Evolutionary conservation across 345 rosid species (phyloP).

Genomic region (Anastatica hierochuntica): DNA sequence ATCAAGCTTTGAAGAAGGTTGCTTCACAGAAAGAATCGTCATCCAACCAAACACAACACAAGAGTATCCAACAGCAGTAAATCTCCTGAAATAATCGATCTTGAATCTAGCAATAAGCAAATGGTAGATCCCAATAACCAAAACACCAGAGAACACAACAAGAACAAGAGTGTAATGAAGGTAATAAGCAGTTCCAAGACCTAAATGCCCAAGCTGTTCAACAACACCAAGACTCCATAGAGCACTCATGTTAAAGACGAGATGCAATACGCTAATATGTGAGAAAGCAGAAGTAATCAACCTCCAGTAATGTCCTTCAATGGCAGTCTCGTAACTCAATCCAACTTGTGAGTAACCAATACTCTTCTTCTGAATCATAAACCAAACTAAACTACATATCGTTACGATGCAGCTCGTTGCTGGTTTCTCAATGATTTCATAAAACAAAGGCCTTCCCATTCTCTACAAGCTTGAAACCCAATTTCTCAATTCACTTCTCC

Average conservation of each 20-base stretch:
- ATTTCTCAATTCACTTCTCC: neutral
- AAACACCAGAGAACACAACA: slow-evolving; percentile 58
- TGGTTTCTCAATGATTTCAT: slow-evolving; percentile 75
- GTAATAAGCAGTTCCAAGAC: slow-evolving; percentile 75
- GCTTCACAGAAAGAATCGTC: slow-evolving; percentile 91
- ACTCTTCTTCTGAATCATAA: slow-evolving; percentile 79
- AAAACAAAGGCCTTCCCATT: slow-evolving; percentile 84
- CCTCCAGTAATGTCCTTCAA: slow-evolving; percentile 90
- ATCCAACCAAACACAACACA: slow-evolving; percentile 99
- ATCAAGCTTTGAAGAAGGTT: slow-evolving; percentile 84
- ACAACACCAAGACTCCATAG: slow-evolving; percentile 95
- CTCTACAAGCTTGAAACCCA: neutral
- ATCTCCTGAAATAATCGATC: slow-evolving; percentile 77
- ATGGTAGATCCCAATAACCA: slow-evolving; percentile 75
- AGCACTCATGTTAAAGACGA: slow-evolving; percentile 95
- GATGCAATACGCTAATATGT: slow-evolving; percentile 85
- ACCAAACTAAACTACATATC: slow-evolving; percentile 70
- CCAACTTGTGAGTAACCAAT: slow-evolving; percentile 90
- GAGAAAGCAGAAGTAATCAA: slow-evolving; percentile 92
- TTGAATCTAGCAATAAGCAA: slow-evolving; percentile 65
- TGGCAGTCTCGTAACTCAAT: slow-evolving; percentile 67
- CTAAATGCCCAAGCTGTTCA: slow-evolving; percentile 57
- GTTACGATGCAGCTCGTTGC: slow-evolving; percentile 74
- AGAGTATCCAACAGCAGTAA: slow-evolving; percentile 95
- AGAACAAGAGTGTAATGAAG: slow-evolving; percentile 85